Percentiles rank a stretch among this genome's conserved stretches.
phyloP scores from a whole-genome alignment of 106 monocot genomes.

The Dioscorea zingiberensis region DNA sequence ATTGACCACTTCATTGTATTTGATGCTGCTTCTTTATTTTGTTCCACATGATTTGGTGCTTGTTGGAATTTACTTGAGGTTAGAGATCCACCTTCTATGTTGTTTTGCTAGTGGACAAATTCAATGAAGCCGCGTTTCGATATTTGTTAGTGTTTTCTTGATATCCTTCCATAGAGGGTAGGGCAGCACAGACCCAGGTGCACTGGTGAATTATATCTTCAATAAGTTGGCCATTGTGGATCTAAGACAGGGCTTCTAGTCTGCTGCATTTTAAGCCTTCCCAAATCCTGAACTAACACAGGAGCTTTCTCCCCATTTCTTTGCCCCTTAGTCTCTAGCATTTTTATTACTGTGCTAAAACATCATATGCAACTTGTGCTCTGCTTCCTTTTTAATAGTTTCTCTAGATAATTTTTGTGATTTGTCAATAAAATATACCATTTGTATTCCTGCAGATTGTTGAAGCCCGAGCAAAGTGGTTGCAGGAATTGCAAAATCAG shows the following conservation, averaged over 20 bases:
- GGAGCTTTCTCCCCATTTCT: background rate
- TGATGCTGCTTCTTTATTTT: no score
- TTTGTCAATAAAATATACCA: background rate
- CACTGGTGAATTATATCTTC: background rate
- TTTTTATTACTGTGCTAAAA: no score
- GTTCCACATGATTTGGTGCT: no score
- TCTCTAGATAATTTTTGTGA: background rate
- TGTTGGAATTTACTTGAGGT: no score
- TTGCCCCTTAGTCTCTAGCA: no score
- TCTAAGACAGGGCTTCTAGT: background rate
- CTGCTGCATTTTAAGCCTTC: background rate
- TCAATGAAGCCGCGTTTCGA: background rate
- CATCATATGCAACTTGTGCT: no score
- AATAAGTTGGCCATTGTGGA: background rate
- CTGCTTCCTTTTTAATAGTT: background rate
- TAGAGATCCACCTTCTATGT: no score
- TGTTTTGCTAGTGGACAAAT: no score
- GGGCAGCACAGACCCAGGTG: background rate
- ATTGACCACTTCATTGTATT: no score
- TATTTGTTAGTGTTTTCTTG: background rate
- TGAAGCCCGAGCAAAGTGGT: constrained; percentile 5
- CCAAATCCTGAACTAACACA: background rate
- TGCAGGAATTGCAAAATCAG: constrained; percentile 4
- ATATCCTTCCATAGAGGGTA: background rate
- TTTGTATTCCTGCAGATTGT: constrained; percentile 9